Conservation (phyloP, 768 basidiomycete genomes). For the Termitomyces sp. region DNA sequence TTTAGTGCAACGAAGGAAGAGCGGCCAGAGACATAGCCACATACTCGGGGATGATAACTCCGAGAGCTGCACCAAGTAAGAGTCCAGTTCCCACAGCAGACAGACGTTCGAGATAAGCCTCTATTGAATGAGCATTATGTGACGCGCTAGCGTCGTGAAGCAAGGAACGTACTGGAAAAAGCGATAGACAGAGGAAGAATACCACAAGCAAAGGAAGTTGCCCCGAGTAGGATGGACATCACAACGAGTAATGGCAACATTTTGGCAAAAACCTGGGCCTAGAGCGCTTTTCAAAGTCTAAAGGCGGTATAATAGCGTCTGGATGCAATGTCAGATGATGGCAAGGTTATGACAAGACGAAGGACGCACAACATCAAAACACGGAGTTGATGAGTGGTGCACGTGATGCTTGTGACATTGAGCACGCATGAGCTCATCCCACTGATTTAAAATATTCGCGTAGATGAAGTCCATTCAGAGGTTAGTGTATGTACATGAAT, state of each 20-base stretch:
- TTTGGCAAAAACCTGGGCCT: background rate
- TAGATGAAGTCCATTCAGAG: background rate
- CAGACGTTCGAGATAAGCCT: conserved; percentile 35
- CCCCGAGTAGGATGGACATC: conserved; percentile 60
- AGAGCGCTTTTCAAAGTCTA: background rate
- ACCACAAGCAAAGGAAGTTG: conserved; percentile 61
- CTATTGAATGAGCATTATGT: conserved; percentile 14
- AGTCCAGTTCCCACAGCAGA: conserved; percentile 72
- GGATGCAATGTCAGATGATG: background rate
- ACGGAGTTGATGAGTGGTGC: background rate
- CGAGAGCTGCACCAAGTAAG: conserved; percentile 83
- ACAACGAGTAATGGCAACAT: conserved; percentile 38
- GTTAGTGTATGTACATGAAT: background rate
- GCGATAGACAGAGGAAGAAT: conserved; percentile 70
- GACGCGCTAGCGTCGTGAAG: background rate
- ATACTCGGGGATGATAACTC: conserved; percentile 91
- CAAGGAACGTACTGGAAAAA: conserved; percentile 54
- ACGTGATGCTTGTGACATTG: background rate
- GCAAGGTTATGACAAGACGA: background rate
- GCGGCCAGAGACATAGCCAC: conserved; percentile 21
- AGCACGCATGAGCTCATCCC: background rate
- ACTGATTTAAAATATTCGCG: background rate
- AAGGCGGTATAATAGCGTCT: background rate
- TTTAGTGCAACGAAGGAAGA: background rate
- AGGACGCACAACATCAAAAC: background rate